A percentile compares a stretch with the other conserved stretches of the same genome.
Evolutionary conservation across 768 basidiomycete genomes (phyloP).

Genomic region (Lentinula sp.): DNA sequence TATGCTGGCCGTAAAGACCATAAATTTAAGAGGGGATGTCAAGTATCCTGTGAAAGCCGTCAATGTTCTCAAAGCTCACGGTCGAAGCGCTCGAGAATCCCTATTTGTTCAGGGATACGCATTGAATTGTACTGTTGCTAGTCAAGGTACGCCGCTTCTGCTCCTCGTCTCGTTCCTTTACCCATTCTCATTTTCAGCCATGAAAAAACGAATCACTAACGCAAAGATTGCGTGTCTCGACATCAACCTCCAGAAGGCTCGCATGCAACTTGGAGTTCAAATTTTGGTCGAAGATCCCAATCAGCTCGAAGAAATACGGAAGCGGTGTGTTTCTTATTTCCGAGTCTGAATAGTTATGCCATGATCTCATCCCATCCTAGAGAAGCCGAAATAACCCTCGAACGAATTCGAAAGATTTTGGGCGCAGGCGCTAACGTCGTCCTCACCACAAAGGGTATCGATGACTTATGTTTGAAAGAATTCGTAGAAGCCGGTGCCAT

Average conservation of each 20-base stretch:
- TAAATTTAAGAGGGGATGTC: constrained; percentile 89
- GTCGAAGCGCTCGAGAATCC: constrained; percentile 91
- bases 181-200: constrained; percentile 48
- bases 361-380: constrained; percentile 31
- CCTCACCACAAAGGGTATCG: constrained; percentile 96
- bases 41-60: constrained; percentile 99
- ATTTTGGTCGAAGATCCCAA: constrained; percentile 96
- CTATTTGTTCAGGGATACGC: constrained; percentile 95
- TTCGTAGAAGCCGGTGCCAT: constrained; percentile 99
- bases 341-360: too few species aligned
- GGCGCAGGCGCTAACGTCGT: constrained; percentile 96
- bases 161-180: background rate
- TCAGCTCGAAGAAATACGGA: constrained; percentile 93
- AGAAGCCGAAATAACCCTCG: constrained; percentile 93
- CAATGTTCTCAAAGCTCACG: constrained; percentile 96
- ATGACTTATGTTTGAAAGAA: constrained; percentile 96
- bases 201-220: constrained; percentile 90
- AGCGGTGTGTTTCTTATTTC: constrained; percentile 48
- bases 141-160: constrained; percentile 70
- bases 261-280: constrained; percentile 98
- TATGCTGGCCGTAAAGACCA: constrained; percentile 94
- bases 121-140: constrained; percentile 96
- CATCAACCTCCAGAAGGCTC: constrained; percentile 92
- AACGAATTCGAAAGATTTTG: constrained; percentile 93
- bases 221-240: constrained; percentile 99